Evolutionary conservation across 2,329 filamentous ascomycete genomes (phyloP).

Genomic region (Seiridium unicorne): DNA sequence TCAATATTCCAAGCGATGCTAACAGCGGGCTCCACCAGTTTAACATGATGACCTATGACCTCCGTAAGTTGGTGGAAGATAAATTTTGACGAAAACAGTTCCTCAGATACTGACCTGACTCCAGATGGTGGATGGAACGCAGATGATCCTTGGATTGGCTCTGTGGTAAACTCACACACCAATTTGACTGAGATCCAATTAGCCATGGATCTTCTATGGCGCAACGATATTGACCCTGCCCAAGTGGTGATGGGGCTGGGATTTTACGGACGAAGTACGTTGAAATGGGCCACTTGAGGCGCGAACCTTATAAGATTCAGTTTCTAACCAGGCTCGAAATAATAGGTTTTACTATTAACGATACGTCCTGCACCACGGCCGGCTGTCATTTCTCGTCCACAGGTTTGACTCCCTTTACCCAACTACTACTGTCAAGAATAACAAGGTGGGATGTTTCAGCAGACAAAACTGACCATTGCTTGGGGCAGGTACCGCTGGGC

Average conservation of each 20-base stretch:
- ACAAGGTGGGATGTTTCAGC: too few species aligned
- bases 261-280: neutral
- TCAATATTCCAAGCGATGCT: neutral
- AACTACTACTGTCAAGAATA: too few species aligned
- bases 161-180: slow-evolving; percentile 36
- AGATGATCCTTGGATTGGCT: slow-evolving; percentile 23
- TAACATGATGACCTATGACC: too few species aligned
- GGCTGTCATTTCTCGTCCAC: neutral
- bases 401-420: too few species aligned
- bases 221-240: slow-evolving; percentile 37
- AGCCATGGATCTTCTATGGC: slow-evolving; percentile 45
- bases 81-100: slow-evolving; percentile 21
- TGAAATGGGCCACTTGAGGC: neutral
- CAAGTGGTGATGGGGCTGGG: slow-evolving; percentile 28
- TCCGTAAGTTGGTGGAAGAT: too few species aligned
- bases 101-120: slow-evolving; percentile 33
- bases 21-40: neutral
- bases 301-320: too few species aligned
- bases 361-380: neutral
- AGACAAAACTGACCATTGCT: too few species aligned
- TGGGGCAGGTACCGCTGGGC: neutral
- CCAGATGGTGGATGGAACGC: slow-evolving; percentile 41
- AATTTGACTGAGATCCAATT: slow-evolving; percentile 46
- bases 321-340: too few species aligned
- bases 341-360: too few species aligned